These are phyloP conservation scores for Capsaspora owczarzaki DNA, from an alignment of 78 protist species.

Conservation along the genomic window DNA sequence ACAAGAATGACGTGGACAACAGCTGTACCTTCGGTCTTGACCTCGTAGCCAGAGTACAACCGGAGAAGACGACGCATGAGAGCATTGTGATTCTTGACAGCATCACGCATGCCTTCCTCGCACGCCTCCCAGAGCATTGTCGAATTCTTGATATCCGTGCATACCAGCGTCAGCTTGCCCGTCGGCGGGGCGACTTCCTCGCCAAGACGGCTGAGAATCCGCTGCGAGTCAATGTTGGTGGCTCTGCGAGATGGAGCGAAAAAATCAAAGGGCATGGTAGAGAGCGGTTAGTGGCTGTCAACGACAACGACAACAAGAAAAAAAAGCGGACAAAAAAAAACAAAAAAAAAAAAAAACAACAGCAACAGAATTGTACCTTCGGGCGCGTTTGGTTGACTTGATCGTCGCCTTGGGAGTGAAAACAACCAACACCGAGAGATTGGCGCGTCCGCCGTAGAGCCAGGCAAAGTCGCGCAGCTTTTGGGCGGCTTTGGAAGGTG, in stretches of 20 bases:
- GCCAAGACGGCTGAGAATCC: no score
- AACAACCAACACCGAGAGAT: background rate
- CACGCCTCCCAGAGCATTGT: conserved; percentile 40
- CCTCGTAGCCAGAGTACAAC: conserved; percentile 30
- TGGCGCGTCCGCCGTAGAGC: background rate
- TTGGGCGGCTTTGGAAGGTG: background rate
- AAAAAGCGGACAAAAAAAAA: no score
- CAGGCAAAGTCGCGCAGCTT: background rate
- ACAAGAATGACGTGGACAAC: no score
- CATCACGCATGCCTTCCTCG: conserved; percentile 22
- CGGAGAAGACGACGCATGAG: conserved; percentile 5
- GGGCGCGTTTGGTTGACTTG: no score
- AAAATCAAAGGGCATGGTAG: no score
- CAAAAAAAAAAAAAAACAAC: no score
- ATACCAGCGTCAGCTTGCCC: conserved; percentile 31
- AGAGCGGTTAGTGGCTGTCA: no score
- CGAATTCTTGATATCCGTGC: conserved; percentile 36
- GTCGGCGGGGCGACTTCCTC: no score
- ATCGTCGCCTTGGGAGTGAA: background rate
- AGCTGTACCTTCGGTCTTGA: conserved; percentile 39
- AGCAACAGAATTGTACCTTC: no score
- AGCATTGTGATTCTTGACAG: conserved; percentile 31
- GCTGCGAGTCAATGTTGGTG: no score
- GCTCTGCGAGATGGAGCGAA: no score
- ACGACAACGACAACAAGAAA: no score